Percentiles rank a stretch among this genome's conserved stretches.
phyloP scores from a whole-genome alignment of 106 monocot species.

The Dioscorea alata region DNA sequence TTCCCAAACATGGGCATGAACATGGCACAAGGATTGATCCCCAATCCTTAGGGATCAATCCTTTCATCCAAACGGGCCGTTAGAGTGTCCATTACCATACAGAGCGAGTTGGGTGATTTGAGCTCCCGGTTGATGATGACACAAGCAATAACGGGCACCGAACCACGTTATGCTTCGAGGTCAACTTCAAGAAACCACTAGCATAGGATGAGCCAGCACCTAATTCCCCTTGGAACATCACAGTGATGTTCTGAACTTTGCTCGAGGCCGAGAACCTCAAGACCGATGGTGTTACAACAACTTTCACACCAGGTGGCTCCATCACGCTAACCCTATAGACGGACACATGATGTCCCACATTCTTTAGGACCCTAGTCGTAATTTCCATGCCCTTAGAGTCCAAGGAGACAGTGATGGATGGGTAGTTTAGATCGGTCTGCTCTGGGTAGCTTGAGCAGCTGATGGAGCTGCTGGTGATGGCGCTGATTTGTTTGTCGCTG shows the following conservation, averaged over 20 bases:
- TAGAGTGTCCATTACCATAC: too few species aligned
- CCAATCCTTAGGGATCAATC: too few species aligned
- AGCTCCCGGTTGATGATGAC: too few species aligned
- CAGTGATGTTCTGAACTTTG: constrained; percentile 21
- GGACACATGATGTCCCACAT: constrained; percentile 17
- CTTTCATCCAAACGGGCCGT: too few species aligned
- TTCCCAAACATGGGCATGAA: too few species aligned
- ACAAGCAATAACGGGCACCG: constrained; percentile 6
- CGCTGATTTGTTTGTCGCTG: constrained; percentile 8
- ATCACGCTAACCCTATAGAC: constrained; percentile 25
- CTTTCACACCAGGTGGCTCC: constrained; percentile 7
- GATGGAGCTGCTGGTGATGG: not conserved
- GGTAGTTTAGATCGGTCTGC: constrained; percentile 25
- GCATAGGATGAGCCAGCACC: not conserved
- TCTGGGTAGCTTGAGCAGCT: constrained; percentile 3
- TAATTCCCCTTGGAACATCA: constrained; percentile 6
- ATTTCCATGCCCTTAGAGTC: not conserved
- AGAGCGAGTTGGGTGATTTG: too few species aligned
- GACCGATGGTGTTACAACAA: constrained; percentile 21
- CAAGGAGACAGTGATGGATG: constrained; percentile 18
- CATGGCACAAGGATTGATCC: too few species aligned
- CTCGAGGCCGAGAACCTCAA: constrained; percentile 16
- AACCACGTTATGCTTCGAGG: constrained; percentile 17
- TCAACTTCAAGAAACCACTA: constrained; percentile 19
- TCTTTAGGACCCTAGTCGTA: constrained; percentile 29